A percentile compares a stretch with the other conserved stretches of the same genome.
phyloP scores from a whole-genome alignment of 2,329 filamentous ascomycete genomes.

The Colletotrichum gloeosporioides region DNA sequence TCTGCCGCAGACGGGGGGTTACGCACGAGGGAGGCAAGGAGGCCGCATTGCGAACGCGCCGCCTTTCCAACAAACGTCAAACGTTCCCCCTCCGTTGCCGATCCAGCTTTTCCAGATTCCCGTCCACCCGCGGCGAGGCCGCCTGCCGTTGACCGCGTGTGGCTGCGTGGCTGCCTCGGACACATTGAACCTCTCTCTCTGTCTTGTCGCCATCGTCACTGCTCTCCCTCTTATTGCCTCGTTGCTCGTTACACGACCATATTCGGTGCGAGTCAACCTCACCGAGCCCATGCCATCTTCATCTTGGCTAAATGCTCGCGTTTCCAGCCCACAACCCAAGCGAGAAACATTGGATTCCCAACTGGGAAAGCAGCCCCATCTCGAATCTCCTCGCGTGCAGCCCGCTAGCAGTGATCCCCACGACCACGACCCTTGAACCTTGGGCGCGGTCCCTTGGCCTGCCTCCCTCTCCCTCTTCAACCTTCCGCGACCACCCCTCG shows the following conservation, averaged over 20 bases:
- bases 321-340: not conserved
- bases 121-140: not conserved
- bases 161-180: not conserved
- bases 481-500: not conserved
- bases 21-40: not conserved
- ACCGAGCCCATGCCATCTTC: not conserved
- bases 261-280: not conserved
- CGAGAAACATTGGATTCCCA: conserved; percentile 20
- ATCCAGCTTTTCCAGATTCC: not conserved
- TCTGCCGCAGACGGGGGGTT: not conserved
- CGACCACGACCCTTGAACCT: conserved; percentile 13
- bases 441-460: not conserved
- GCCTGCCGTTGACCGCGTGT: not conserved
- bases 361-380: conserved; percentile 15
- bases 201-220: not conserved
- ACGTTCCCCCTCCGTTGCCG: not conserved
- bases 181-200: not conserved
- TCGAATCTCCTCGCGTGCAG: conserved; percentile 16
- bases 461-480: not conserved
- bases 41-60: not conserved
- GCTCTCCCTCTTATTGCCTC: not conserved
- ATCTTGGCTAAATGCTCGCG: not conserved
- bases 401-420: conserved; percentile 12
- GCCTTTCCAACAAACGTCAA: conserved; percentile 15
- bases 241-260: not conserved